phyloP scores from a whole-genome alignment of 345 rosid genomes.

The Eucalyptus leucophloia region DNA sequence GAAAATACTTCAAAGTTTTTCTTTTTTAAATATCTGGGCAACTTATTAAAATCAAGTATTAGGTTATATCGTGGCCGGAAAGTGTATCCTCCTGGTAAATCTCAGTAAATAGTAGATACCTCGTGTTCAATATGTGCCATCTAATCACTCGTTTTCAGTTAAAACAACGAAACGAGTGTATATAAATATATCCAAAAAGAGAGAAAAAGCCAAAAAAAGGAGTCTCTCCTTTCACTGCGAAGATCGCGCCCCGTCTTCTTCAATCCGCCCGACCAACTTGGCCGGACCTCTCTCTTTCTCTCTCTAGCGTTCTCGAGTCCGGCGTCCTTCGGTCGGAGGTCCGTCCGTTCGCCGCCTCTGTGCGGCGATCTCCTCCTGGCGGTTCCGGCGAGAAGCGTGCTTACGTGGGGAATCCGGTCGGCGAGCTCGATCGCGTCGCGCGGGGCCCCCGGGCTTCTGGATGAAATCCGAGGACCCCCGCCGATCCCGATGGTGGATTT shows the following conservation, averaged over 20 bases:
- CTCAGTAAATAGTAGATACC: not conserved
- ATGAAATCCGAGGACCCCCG: not conserved
- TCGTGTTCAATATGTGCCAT: not conserved
- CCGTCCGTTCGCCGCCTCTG: not conserved
- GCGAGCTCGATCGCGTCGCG: not conserved
- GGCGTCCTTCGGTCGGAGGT: not conserved
- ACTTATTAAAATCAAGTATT: not conserved
- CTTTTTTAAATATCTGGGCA: not conserved
- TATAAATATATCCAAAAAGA: not conserved
- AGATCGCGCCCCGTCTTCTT: not conserved
- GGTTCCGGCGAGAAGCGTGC: not conserved
- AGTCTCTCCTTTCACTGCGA: not conserved
- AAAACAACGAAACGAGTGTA: not conserved
- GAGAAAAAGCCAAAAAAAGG: not conserved
- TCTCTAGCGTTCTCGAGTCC: not conserved
- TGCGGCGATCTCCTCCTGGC: not conserved
- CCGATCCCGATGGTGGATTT: slow-evolving; percentile 17
- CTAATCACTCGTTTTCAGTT: not conserved
- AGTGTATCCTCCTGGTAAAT: not conserved
- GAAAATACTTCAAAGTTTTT: not conserved
- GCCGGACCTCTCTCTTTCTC: not conserved
- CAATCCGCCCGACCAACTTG: not conserved
- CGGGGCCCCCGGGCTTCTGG: not conserved
- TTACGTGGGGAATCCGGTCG: not conserved
- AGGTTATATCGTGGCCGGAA: not conserved